Evolutionary conservation across 805 yeast genomes (phyloP), one percentile per base, ranked within the genome.

Genomic region (Zygosaccharomyces bailii): DNA sequence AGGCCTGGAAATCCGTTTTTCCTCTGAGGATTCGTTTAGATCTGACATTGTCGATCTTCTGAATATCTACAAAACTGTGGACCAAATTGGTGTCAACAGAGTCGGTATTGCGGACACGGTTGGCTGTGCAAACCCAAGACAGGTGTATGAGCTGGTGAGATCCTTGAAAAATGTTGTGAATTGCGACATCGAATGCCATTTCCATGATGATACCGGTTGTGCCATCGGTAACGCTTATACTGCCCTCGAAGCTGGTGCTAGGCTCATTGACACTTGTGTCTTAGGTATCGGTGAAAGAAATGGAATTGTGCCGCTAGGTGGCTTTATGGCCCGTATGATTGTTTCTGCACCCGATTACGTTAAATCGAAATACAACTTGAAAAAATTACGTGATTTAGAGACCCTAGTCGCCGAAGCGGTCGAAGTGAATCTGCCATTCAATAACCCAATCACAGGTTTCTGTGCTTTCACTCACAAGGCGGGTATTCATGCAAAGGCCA

Each of bases 391-490:
- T 72, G 98, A 91, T 65, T 74, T 91, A 65, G 99, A 91, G 71
- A 88, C 84, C 67, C 74, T 93, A 65, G 97, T 91, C 52, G 98
- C 98, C 34, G 96, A 90, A 55, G 93, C 96, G 35, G 98, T 91
- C 42, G 95, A 88, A 71, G 96, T 91, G 52, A 91, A 91, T 71
- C 78, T 93, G 57, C 99, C 99, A 46, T 91, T 91, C 78, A 91
- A 91, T 78, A 91, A 93, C 74, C 98, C 98, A 57, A 88, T 91
- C 67, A 91, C 99, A 31, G 99, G 99, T 20, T 93, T 91, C 84
- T 91, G 98, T 76, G 99, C 99, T 30, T 91, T 91, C 74, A 91
- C 99, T 49, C 99, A 91, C 74, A 91, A 91, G 78, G 99, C 99
- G 44, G 99, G 99, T 71, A 90, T 91, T 66, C 99, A 91, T 69